Evolutionary conservation across 139 green algal genomes (phyloP).

Genomic region (Coccomyxa sp.): DNA sequence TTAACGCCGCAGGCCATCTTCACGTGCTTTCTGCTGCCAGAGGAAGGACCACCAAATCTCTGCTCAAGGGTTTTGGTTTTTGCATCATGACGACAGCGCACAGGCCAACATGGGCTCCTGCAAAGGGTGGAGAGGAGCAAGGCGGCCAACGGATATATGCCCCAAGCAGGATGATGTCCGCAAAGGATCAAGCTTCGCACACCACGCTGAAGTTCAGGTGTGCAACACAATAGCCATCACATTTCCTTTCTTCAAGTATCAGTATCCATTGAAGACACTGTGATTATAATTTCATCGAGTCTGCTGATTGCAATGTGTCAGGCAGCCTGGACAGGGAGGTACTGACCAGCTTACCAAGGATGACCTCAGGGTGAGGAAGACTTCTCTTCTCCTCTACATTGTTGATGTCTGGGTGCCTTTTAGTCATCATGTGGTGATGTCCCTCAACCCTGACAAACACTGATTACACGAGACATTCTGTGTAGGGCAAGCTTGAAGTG

Average conservation of each 20-base stretch:
- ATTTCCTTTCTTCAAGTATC: background rate
- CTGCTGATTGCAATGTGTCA: conserved; percentile 3
- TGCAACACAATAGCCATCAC: background rate
- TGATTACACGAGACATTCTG: conserved; percentile 2
- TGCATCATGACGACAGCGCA: conserved; percentile 54
- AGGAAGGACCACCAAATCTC: too few relatives aligned
- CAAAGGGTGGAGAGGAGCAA: conserved; percentile 77
- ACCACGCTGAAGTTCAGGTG: conserved; percentile 82
- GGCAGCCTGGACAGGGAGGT: conserved; percentile 56
- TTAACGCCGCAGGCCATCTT: too few relatives aligned
- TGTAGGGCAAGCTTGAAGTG: conserved; percentile 61
- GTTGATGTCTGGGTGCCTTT: background rate
- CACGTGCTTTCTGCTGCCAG: too few relatives aligned
- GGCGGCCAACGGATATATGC: conserved; percentile 73
- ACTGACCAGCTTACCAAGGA: conserved; percentile 37
- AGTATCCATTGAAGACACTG: background rate
- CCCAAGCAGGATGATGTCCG: conserved; percentile 50
- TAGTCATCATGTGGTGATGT: background rate
- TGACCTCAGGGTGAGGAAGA: conserved; percentile 41
- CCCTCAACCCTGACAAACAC: background rate
- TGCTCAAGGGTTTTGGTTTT: too few relatives aligned
- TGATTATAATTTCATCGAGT: too few relatives aligned
- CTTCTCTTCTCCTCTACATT: background rate
- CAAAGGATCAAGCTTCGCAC: conserved; percentile 65
- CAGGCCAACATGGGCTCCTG: conserved; percentile 80